Evolutionary conservation across 2,329 filamentous ascomycete genomes (phyloP).

Genomic region (Aureobasidium sp.): DNA sequence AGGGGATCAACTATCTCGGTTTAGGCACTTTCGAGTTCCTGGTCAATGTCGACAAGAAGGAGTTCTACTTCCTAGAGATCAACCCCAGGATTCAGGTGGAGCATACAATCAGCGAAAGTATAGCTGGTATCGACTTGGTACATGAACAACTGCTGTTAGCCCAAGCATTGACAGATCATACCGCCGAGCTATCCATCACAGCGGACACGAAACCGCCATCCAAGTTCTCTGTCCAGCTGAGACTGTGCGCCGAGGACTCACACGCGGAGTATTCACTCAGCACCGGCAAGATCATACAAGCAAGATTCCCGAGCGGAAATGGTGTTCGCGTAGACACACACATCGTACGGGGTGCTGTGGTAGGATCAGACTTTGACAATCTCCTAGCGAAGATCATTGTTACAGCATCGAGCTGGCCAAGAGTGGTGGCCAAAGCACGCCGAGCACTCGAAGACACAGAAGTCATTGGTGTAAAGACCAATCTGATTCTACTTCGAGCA

Average conservation of each 20-base stretch:
- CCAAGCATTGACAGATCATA: conserved; percentile 34
- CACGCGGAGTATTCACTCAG: conserved; percentile 47
- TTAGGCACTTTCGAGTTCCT: conserved; percentile 60
- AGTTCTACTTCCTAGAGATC: conserved; percentile 53
- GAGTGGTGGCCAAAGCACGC: conserved; percentile 44
- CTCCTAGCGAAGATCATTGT: conserved; percentile 53
- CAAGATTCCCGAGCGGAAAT: conserved; percentile 49
- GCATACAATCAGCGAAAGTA: conserved; percentile 52
- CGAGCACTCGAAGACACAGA: conserved; percentile 48
- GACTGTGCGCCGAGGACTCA: conserved; percentile 51
- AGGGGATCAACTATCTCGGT: conserved; percentile 44
- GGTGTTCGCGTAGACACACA: conserved; percentile 52
- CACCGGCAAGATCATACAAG: conserved; percentile 50
- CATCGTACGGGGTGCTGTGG: conserved; percentile 37
- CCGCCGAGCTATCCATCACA: neutral
- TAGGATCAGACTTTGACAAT: conserved; percentile 51
- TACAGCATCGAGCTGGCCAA: conserved; percentile 46
- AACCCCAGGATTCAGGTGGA: conserved; percentile 56
- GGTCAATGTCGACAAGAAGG: conserved; percentile 39
- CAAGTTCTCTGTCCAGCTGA: conserved; percentile 46
- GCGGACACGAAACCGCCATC: conserved; percentile 26
- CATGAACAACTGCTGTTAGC: conserved; percentile 46
- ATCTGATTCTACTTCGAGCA: conserved; percentile 45
- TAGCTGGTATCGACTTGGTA: conserved; percentile 48
- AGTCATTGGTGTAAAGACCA: conserved; percentile 52